A percentile compares a stretch with the other conserved stretches of the same genome.
phyloP scores from a whole-genome alignment of 75 land plant species.

The Pinus tabuliformis region DNA sequence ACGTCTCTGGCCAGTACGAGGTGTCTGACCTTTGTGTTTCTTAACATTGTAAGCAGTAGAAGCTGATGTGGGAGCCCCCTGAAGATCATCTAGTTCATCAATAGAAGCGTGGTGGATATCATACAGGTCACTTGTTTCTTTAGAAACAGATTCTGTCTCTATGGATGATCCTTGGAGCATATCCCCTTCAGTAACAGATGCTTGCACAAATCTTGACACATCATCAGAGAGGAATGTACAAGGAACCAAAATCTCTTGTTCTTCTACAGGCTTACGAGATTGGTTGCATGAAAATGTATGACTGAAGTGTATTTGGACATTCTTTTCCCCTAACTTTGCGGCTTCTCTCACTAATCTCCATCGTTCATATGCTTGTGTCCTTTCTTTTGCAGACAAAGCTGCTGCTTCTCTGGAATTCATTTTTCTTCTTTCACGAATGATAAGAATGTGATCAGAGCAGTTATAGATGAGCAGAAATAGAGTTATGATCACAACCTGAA shows the following conservation, averaged over 20 bases:
- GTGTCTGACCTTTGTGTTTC: conserved; percentile 33
- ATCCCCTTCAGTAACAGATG: conserved; percentile 12
- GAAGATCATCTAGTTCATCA: conserved; percentile 31
- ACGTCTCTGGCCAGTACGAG: conserved; percentile 37
- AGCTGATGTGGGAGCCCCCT: conserved; percentile 33
- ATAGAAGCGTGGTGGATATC: conserved; percentile 30
- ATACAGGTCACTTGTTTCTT: conserved; percentile 37
- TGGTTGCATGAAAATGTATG: conserved; percentile 64
- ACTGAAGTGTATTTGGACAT: conserved; percentile 48
- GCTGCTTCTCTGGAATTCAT: conserved; percentile 78
- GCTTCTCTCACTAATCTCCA: conserved; percentile 76
- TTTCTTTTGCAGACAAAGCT: conserved; percentile 75
- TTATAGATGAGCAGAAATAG: conserved; percentile 71
- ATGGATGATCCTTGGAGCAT: conserved; percentile 10
- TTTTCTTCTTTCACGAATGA: conserved; percentile 65
- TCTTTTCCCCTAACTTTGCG: conserved; percentile 54
- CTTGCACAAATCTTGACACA: background rate
- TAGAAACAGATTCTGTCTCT: conserved; percentile 13
- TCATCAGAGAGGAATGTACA: background rate
- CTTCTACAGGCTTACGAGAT: conserved; percentile 17
- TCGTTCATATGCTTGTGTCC: conserved; percentile 65
- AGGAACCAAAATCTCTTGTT: conserved; percentile 16
- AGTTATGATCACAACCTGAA: conserved; percentile 52
- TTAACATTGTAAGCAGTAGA: conserved; percentile 46
- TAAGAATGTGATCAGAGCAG: conserved; percentile 88